Percentiles rank a stretch among this genome's conserved stretches.
These are phyloP conservation scores for Penstemon barbatus DNA, from an alignment of 257 asterid genomes.

Conservation along the genomic window DNA sequence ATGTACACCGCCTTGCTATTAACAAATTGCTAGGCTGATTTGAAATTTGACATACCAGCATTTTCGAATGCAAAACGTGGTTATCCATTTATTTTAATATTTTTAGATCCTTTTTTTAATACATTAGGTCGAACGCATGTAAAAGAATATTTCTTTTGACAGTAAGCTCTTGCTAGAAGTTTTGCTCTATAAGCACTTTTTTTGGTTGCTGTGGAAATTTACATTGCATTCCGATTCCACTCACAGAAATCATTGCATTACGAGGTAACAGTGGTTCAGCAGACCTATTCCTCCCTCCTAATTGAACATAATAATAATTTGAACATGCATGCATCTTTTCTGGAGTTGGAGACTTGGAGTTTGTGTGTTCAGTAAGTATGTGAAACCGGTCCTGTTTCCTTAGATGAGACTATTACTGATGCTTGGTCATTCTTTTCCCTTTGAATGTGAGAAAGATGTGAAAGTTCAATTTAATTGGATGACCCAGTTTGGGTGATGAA, in stretches of 20 bases:
- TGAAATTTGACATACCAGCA: neutral
- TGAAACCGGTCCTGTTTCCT: neutral
- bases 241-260: no score
- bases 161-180: neutral
- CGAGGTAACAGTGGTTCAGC: no score
- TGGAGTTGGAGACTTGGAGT: neutral
- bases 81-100: neutral
- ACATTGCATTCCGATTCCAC: no score
- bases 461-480: no score
- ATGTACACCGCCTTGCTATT: neutral
- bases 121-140: conserved; percentile 1
- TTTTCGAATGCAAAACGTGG: neutral
- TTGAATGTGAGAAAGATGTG: no score
- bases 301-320: no score
- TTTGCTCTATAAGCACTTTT: conserved; percentile 12
- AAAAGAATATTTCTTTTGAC: neutral
- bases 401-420: neutral
- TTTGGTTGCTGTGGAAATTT: no score
- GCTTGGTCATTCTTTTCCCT: no score
- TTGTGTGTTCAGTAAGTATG: neutral
- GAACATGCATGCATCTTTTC: neutral
- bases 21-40: conserved; percentile 6
- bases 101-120: neutral
- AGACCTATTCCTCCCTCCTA: no score
- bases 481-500: no score